Evolutionary conservation across 164 flowering plant genomes (phyloP).

Genomic region (Buxus sempervirens): DNA sequence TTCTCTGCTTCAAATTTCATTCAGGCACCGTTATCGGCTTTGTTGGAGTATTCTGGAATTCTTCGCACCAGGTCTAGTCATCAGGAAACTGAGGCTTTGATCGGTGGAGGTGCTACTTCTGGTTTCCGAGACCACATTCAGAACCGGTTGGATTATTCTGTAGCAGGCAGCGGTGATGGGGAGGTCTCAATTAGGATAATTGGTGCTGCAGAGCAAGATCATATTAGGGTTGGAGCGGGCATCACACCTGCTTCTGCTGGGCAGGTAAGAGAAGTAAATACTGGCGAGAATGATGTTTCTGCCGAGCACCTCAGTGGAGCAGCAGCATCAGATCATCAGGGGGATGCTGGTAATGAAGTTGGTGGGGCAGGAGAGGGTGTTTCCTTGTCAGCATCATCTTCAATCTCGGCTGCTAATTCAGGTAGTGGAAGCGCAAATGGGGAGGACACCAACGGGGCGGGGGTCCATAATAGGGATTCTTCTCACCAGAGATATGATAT

Average conservation of each 20-base stretch:
- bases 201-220: slow-evolving; percentile 68
- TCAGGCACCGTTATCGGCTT: slow-evolving; percentile 73
- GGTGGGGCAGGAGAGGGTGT: slow-evolving; percentile 36
- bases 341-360: slow-evolving; percentile 33
- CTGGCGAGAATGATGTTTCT: slow-evolving; percentile 17
- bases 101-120: slow-evolving; percentile 16
- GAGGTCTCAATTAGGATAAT: slow-evolving; percentile 95
- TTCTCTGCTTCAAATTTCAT: slow-evolving; percentile 69
- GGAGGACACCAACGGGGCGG: slow-evolving; percentile 46
- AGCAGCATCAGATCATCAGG: slow-evolving; percentile 25
- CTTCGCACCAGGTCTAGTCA: slow-evolving; percentile 50
- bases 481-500: slow-evolving; percentile 96
- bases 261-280: slow-evolving; percentile 14
- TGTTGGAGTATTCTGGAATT: slow-evolving; percentile 84
- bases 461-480: slow-evolving; percentile 58
- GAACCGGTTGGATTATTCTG: slow-evolving; percentile 32
- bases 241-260: slow-evolving; percentile 13
- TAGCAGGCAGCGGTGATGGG: slow-evolving; percentile 32
- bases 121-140: slow-evolving; percentile 23
- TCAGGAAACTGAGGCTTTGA: slow-evolving; percentile 49
- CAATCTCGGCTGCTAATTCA: slow-evolving; percentile 13
- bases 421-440: slow-evolving; percentile 32
- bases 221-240: slow-evolving; percentile 28
- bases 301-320: slow-evolving; percentile 18
- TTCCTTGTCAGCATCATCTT: slow-evolving; percentile 23